Evolutionary conservation across 1,284 basidiomycete species (phyloP).

Genomic region (Ceratobasidium sp.): DNA sequence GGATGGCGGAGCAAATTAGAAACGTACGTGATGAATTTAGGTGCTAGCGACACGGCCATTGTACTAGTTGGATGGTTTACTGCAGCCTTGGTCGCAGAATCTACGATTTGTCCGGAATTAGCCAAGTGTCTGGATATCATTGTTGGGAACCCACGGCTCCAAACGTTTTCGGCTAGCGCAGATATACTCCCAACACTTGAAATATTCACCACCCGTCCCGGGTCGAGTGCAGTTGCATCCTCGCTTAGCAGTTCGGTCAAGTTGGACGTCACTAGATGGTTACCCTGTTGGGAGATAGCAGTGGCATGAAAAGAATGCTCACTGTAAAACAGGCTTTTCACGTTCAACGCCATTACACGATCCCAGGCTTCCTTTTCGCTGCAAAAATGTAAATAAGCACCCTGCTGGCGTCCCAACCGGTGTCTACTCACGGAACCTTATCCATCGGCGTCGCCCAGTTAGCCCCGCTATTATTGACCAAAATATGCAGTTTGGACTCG

Average conservation of each 20-base stretch:
- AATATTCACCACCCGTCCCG: conserved; percentile 82
- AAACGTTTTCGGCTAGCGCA: conserved; percentile 62
- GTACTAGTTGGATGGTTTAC: conserved; percentile 84
- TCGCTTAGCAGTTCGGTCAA: conserved; percentile 73
- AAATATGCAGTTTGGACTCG: conserved; percentile 77
- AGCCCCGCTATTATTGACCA: conserved; percentile 83
- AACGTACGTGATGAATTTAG: conserved; percentile 71
- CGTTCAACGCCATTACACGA: conserved; percentile 78
- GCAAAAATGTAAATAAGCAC: not conserved
- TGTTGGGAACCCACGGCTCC: conserved; percentile 74
- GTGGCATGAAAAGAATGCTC: not conserved
- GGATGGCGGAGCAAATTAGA: not conserved
- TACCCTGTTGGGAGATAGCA: conserved; percentile 25
- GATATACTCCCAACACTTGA: conserved; percentile 77
- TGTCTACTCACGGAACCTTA: conserved; percentile 69
- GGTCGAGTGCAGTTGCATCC: conserved; percentile 72
- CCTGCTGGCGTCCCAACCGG: too few species aligned
- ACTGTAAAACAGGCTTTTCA: conserved; percentile 85
- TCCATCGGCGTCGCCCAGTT: conserved; percentile 84
- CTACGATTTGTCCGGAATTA: conserved; percentile 9
- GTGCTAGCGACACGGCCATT: conserved; percentile 75
- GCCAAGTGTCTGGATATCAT: too few species aligned
- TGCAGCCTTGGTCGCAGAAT: conserved; percentile 67
- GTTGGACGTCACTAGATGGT: conserved; percentile 54
- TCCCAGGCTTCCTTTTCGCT: conserved; percentile 76